These are phyloP conservation scores for Botrytis fabae DNA, from an alignment of 2,329 filamentous ascomycete species.

Conservation along the genomic window DNA sequence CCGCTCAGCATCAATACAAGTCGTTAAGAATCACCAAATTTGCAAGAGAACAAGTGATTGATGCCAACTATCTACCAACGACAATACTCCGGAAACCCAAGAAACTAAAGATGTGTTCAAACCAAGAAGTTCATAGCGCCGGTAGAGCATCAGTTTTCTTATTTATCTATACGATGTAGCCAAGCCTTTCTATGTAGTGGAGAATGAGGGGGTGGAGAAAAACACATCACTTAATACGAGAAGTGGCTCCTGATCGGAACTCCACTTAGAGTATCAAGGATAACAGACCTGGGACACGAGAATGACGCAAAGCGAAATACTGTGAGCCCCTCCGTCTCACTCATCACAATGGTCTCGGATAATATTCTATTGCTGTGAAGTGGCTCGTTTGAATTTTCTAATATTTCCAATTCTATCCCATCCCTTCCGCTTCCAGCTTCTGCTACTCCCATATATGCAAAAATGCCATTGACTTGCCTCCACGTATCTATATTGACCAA, in stretches of 20 bases:
- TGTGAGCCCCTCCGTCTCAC: not conserved
- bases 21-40: not conserved
- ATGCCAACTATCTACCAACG: not conserved
- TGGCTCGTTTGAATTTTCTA: not conserved
- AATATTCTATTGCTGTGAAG: not conserved
- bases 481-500: conserved; percentile 1
- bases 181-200: not conserved
- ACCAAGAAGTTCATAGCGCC: not conserved
- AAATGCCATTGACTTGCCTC: conserved; percentile 4
- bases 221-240: not conserved
- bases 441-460: conserved; percentile 1
- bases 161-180: not conserved
- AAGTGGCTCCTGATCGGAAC: not conserved
- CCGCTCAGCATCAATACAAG: not conserved
- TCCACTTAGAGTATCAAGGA: not conserved
- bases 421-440: not conserved
- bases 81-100: not conserved
- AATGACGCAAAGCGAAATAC: not conserved
- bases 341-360: not conserved
- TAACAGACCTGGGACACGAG: not conserved
- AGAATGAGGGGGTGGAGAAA: conserved; percentile 1
- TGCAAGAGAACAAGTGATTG: not conserved
- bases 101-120: not conserved
- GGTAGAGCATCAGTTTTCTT: not conserved
- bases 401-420: not conserved